Evolutionary conservation across 2,329 filamentous ascomycete species (phyloP).

Genomic region (Alternaria brassicae): DNA sequence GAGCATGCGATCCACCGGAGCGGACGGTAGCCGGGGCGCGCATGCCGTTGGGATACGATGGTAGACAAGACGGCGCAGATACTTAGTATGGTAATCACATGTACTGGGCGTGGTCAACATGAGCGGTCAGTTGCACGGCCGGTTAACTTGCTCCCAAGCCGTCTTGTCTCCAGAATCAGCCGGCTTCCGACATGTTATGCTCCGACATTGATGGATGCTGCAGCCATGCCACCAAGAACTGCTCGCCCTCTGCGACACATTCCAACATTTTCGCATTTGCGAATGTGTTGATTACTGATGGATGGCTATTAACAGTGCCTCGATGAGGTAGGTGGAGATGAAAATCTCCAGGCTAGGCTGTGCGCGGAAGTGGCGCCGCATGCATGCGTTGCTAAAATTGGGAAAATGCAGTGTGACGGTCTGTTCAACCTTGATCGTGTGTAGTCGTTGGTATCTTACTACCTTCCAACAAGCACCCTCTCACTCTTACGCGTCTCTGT

Average conservation of each 20-base stretch:
- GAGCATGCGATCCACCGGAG: neutral
- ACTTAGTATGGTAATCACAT: neutral
- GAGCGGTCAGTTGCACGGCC: neutral
- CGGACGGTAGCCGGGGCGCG: neutral
- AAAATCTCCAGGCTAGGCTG: neutral
- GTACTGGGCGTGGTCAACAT: neutral
- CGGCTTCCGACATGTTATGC: too few species aligned
- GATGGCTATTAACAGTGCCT: neutral
- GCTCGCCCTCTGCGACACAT: neutral
- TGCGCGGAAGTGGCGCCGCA: constrained; percentile 4
- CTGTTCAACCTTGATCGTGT: neutral
- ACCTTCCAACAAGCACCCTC: constrained; percentile 10
- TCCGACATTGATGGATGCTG: too few species aligned
- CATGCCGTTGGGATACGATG: neutral
- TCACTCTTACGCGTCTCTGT: constrained; percentile 34
- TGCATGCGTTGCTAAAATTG: neutral
- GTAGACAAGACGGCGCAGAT: neutral
- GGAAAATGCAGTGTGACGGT: neutral
- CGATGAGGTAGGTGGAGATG: neutral
- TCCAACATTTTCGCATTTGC: neutral
- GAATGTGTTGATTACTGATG: neutral
- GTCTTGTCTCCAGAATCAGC: too few species aligned
- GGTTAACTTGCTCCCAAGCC: neutral
- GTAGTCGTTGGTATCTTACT: neutral
- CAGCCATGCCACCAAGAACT: neutral